A percentile compares a stretch with the other conserved stretches of the same genome.
Evolutionary conservation across 2,329 filamentous ascomycete genomes (phyloP).

Genomic region (Calonectria ilicicola): DNA sequence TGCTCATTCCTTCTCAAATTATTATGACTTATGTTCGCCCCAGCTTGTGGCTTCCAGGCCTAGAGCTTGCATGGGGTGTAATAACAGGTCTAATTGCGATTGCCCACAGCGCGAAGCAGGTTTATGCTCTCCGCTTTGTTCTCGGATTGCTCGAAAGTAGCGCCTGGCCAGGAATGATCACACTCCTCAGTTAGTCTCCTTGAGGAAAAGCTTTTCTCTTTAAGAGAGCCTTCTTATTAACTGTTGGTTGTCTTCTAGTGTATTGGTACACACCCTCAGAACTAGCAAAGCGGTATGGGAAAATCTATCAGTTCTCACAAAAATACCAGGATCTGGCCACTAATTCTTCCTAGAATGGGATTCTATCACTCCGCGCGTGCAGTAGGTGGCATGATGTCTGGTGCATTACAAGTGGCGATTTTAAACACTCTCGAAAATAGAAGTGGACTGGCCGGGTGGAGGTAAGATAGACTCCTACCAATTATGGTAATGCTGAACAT

Average conservation of each 20-base stretch:
- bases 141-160: constrained; percentile 51
- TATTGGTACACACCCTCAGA: constrained; percentile 28
- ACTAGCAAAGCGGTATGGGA: constrained; percentile 18
- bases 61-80: constrained; percentile 46
- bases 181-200: constrained; percentile 43
- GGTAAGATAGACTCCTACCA: constrained; percentile 34
- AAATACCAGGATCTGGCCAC: neutral
- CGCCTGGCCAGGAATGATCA: constrained; percentile 51
- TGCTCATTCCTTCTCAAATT: constrained; percentile 51
- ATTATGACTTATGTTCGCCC: constrained; percentile 53
- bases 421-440: constrained; percentile 52
- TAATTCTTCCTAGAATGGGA: constrained; percentile 44
- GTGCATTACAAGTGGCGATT: constrained; percentile 56
- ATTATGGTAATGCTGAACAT: neutral
- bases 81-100: constrained; percentile 46
- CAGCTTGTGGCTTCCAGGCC: constrained; percentile 51
- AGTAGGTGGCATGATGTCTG: constrained; percentile 56
- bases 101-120: constrained; percentile 48
- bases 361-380: constrained; percentile 56
- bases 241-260: neutral
- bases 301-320: neutral
- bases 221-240: neutral
- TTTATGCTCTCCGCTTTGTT: constrained; percentile 54
- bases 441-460: constrained; percentile 55
- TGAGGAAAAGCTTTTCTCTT: no score